These are phyloP conservation scores for Chiua virens DNA, from an alignment of 768 basidiomycete species.

Conservation along the genomic window DNA sequence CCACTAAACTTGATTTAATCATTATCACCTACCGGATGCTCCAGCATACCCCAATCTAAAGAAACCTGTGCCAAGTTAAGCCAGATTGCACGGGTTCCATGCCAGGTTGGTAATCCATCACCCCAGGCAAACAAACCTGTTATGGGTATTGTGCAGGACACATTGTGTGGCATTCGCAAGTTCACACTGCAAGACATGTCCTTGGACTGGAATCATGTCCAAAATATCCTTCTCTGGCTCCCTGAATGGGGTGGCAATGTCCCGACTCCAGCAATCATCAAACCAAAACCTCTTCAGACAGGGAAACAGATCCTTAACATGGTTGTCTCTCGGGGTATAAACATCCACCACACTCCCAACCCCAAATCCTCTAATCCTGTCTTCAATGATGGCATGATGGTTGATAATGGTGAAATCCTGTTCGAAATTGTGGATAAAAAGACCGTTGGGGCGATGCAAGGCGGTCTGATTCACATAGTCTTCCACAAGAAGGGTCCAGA, in stretches of 20 bases:
- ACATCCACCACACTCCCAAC: slow-evolving; percentile 80
- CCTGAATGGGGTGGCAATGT: slow-evolving; percentile 97
- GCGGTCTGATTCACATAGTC: slow-evolving; percentile 89
- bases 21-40: slow-evolving; percentile 8
- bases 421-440: slow-evolving; percentile 98
- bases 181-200: slow-evolving; percentile 95
- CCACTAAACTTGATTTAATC: neutral
- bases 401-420: slow-evolving; percentile 95
- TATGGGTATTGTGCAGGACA: slow-evolving; percentile 99
- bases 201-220: slow-evolving; percentile 92
- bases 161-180: slow-evolving; percentile 95
- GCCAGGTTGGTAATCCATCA: slow-evolving; percentile 59
- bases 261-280: slow-evolving; percentile 91
- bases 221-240: slow-evolving; percentile 97
- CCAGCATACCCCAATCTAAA: slow-evolving; percentile 94
- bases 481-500: slow-evolving; percentile 98
- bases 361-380: slow-evolving; percentile 79
- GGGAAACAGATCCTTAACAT: slow-evolving; percentile 95
- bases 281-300: slow-evolving; percentile 96
- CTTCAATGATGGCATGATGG: slow-evolving; percentile 90
- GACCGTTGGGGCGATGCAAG: slow-evolving; percentile 94
- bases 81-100: slow-evolving; percentile 97
- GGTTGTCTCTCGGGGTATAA: slow-evolving; percentile 95
- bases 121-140: slow-evolving; percentile 99
- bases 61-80: slow-evolving; percentile 98